Evolutionary conservation across 192 early-diverging fungal species (phyloP).

Genomic region (Linnemannia hyalina): DNA sequence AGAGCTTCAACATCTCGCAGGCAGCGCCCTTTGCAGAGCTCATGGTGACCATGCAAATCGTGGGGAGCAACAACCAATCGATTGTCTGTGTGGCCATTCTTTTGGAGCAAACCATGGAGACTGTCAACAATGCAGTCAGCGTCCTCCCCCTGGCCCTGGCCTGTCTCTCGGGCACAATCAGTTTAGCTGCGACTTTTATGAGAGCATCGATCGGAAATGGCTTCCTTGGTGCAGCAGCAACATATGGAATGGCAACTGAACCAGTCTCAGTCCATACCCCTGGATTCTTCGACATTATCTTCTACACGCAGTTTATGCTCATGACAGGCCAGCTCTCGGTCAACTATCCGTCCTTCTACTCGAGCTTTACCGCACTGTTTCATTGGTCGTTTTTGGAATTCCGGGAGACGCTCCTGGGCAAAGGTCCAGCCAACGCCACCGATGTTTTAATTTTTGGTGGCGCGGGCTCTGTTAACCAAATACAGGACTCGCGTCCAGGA

Average conservation of each 20-base stretch:
- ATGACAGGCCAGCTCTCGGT: conserved; percentile 60
- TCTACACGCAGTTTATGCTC: conserved; percentile 65
- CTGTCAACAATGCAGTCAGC: conserved; percentile 31
- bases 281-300: conserved; percentile 64
- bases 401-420: conserved; percentile 27
- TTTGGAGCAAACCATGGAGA: conserved; percentile 35
- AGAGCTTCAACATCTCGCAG: conserved; percentile 44
- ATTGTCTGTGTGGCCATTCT: conserved; percentile 49
- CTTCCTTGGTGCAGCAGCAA: conserved; percentile 39
- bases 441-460: conserved; percentile 42
- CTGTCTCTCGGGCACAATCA: conserved; percentile 26
- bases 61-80: conserved; percentile 42
- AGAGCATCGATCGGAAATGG: conserved; percentile 47
- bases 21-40: conserved; percentile 50
- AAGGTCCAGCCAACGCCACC: conserved; percentile 43
- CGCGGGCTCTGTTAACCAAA: conserved; percentile 44
- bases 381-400: conserved; percentile 60
- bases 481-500: neutral
- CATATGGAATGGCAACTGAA: conserved; percentile 40
- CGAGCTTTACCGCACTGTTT: conserved; percentile 61
- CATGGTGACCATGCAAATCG: conserved; percentile 39
- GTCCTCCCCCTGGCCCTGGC: conserved; percentile 46
- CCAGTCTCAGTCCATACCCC: conserved; percentile 60
- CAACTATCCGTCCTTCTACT: conserved; percentile 63
- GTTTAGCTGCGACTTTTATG: conserved; percentile 35